Evolutionary conservation across 2,329 filamentous ascomycete genomes (phyloP).

Genomic region (Emydomyces testavorans): DNA sequence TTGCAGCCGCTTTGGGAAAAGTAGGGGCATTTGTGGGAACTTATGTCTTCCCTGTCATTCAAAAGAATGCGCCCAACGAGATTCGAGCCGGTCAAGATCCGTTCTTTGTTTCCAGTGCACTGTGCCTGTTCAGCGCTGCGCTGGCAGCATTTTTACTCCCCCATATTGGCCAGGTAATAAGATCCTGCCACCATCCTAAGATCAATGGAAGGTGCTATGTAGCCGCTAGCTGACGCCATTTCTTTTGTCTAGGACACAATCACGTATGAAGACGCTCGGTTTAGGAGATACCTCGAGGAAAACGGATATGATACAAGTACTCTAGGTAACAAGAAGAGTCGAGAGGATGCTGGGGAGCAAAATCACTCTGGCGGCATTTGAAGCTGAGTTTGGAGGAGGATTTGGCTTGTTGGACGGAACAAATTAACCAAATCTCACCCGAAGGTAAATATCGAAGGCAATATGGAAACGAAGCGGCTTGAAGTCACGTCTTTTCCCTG

Average conservation of each 20-base stretch:
- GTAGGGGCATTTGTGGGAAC: slow-evolving; percentile 67
- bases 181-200: neutral
- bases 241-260: slow-evolving; percentile 59
- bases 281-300: slow-evolving; percentile 58
- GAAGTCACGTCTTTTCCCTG: too few species aligned
- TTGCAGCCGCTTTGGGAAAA: slow-evolving; percentile 38
- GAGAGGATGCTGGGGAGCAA: neutral
- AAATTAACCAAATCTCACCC: too few species aligned
- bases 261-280: slow-evolving; percentile 60
- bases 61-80: slow-evolving; percentile 43
- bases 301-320: slow-evolving; percentile 64
- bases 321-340: slow-evolving; percentile 37
- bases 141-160: slow-evolving; percentile 60
- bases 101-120: slow-evolving; percentile 69
- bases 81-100: slow-evolving; percentile 65
- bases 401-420: too few species aligned
- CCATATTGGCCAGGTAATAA: slow-evolving; percentile 49
- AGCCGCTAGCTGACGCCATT: neutral
- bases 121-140: slow-evolving; percentile 64
- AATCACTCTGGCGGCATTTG: neutral
- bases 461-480: too few species aligned
- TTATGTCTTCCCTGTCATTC: slow-evolving; percentile 66
- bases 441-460: too few species aligned
- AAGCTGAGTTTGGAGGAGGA: neutral
- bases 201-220: neutral